These are phyloP conservation scores for Thalassiosira oceanica DNA, from an alignment of 352 stramenopile species.

Conservation along the genomic window DNA sequence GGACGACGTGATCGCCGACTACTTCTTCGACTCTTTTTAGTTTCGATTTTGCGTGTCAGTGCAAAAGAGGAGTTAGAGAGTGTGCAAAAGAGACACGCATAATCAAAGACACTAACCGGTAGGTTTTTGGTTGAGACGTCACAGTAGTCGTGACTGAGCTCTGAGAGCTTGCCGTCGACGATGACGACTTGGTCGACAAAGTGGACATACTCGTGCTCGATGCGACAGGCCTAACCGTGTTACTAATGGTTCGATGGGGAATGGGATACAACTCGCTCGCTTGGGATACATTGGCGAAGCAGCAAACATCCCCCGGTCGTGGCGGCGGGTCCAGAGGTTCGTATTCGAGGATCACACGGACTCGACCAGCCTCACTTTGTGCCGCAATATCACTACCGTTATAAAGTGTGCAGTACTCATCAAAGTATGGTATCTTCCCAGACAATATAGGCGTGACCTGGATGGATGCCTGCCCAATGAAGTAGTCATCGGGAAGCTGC, in stretches of 20 bases:
- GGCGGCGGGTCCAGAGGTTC: too few species aligned
- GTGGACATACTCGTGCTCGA: constrained; percentile 10
- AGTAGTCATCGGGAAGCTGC: constrained; percentile 49
- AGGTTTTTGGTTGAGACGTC: constrained; percentile 31
- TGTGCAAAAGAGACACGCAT: too few species aligned
- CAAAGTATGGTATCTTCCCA: constrained; percentile 58
- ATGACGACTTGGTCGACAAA: neutral
- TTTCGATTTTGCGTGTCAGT: too few species aligned
- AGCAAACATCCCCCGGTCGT: too few species aligned
- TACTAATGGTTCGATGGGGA: constrained; percentile 17
- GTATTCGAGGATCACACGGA: too few species aligned
- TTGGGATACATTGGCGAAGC: constrained; percentile 62
- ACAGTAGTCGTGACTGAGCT: neutral
- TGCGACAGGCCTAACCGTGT: neutral
- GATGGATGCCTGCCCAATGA: constrained; percentile 64
- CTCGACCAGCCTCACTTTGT: too few species aligned
- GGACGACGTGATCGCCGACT: too few species aligned
- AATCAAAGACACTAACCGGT: too few species aligned
- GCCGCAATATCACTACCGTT: constrained; percentile 14
- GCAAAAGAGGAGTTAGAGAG: too few species aligned
- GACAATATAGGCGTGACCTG: constrained; percentile 64
- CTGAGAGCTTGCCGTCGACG: constrained; percentile 1
- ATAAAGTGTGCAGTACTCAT: constrained; percentile 55
- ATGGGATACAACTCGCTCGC: constrained; percentile 63
- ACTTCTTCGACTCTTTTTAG: too few species aligned